Conservation (phyloP, 1,284 basidiomycete species). For the Lentinus polychrous region DNA sequence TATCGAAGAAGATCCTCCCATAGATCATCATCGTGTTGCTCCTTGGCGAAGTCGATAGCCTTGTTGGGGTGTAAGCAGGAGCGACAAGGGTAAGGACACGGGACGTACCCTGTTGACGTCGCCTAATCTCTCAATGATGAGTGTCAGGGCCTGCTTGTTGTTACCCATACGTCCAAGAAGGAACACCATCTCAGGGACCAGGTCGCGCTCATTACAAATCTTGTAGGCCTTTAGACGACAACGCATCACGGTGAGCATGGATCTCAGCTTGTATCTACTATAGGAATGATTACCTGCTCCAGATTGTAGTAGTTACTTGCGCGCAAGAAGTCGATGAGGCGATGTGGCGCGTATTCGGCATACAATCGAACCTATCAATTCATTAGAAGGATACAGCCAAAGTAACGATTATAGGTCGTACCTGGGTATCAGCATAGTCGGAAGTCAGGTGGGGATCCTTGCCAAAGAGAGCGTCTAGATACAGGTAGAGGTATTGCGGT, state of each 20-base stretch:
- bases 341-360: slow-evolving; percentile 77
- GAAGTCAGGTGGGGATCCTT: slow-evolving; percentile 80
- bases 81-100: background rate
- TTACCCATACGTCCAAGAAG: slow-evolving; percentile 96
- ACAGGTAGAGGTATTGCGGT: slow-evolving; percentile 85
- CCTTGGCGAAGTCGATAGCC: slow-evolving; percentile 98
- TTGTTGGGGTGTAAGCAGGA: slow-evolving; percentile 21
- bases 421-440: slow-evolving; percentile 82
- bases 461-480: slow-evolving; percentile 86
- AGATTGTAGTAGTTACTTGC: slow-evolving; percentile 90
- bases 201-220: slow-evolving; percentile 79
- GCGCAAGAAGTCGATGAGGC: slow-evolving; percentile 87
- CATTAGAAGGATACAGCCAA: background rate
- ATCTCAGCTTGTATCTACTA: background rate
- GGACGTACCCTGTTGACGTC: slow-evolving; percentile 78
- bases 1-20: slow-evolving; percentile 97
- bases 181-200: slow-evolving; percentile 97
- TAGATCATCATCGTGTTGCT: slow-evolving; percentile 94
- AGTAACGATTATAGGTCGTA: slow-evolving; percentile 18
- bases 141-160: slow-evolving; percentile 87
- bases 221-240: slow-evolving; percentile 87
- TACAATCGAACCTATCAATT: slow-evolving; percentile 73
- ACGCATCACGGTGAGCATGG: background rate
- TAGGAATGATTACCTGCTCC: slow-evolving; percentile 51
- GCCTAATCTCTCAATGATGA: slow-evolving; percentile 93